phyloP scores from a whole-genome alignment of 306 rosid species.

The Vigna mungo region DNA sequence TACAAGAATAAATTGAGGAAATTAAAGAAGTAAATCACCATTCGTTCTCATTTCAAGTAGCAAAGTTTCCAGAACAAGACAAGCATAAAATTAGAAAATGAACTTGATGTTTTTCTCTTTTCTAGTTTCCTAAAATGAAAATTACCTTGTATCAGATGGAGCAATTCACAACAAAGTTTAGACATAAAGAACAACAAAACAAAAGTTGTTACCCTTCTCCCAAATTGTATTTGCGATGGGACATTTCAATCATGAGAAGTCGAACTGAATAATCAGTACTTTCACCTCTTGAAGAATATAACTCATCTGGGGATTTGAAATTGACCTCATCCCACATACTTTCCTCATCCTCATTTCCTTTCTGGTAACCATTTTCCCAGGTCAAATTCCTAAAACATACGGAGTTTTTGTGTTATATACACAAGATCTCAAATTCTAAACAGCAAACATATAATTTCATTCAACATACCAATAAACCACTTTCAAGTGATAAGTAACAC shows the following conservation, averaged over 20 bases:
- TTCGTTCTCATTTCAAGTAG: background rate
- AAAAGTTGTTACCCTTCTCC: slow-evolving; percentile 80
- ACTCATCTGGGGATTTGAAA: slow-evolving; percentile 42
- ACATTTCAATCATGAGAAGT: slow-evolving; percentile 67
- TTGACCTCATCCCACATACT: slow-evolving; percentile 46
- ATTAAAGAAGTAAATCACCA: slow-evolving; percentile 16
- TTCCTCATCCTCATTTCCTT: slow-evolving; percentile 51
- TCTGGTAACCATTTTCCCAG: slow-evolving; percentile 74
- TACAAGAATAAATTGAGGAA: background rate
- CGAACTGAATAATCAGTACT: slow-evolving; percentile 49
- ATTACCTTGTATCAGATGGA: slow-evolving; percentile 2
- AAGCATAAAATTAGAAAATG: background rate
- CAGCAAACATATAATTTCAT: slow-evolving; percentile 17
- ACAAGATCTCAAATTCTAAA: slow-evolving; percentile 28
- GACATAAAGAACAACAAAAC: background rate
- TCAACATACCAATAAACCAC: slow-evolving; percentile 10
- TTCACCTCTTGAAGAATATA: slow-evolving; percentile 50
- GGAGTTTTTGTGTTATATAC: slow-evolving; percentile 40
- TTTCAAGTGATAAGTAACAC: slow-evolving; percentile 8
- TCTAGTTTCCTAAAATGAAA: background rate
- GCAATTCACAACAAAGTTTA: slow-evolving; percentile 22
- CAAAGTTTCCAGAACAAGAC: background rate
- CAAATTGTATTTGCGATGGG: slow-evolving; percentile 60
- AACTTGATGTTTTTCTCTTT: background rate
- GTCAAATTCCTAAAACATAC: slow-evolving; percentile 70